Percentiles rank a stretch among this genome's conserved stretches.
Evolutionary conservation across 2,329 filamentous ascomycete species (phyloP).

Genomic region (Calonectria multiphialidica): DNA sequence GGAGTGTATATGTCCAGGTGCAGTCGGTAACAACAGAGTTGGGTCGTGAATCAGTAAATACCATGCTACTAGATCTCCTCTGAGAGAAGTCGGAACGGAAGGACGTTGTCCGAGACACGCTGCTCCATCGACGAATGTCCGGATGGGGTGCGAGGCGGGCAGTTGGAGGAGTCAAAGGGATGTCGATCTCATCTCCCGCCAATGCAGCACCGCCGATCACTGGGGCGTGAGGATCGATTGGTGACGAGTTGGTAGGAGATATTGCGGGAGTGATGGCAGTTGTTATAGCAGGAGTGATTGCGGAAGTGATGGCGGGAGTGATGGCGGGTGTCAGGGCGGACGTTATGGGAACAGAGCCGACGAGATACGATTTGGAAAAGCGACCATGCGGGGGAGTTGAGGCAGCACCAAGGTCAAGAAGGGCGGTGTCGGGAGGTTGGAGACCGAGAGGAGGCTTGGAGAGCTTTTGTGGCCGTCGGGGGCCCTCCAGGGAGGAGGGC

Average conservation of each 20-base stretch:
- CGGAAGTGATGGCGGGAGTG: slow-evolving; percentile 31
- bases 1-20: slow-evolving; percentile 29
- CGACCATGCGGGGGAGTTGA: slow-evolving; percentile 41
- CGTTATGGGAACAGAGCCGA: slow-evolving; percentile 41
- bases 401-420: slow-evolving; percentile 52
- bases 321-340: slow-evolving; percentile 13
- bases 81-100: slow-evolving; percentile 36
- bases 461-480: slow-evolving; percentile 60
- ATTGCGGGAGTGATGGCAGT: slow-evolving; percentile 11
- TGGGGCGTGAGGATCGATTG: slow-evolving; percentile 27
- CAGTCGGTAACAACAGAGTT: slow-evolving; percentile 32
- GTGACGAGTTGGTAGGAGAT: slow-evolving; percentile 28
- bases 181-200: slow-evolving; percentile 26
- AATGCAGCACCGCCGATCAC: slow-evolving; percentile 35
- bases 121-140: slow-evolving; percentile 29
- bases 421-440: slow-evolving; percentile 54
- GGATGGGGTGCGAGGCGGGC: slow-evolving; percentile 28
- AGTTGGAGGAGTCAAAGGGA: slow-evolving; percentile 25
- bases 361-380: slow-evolving; percentile 49
- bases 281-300: slow-evolving; percentile 14
- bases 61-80: slow-evolving; percentile 24
- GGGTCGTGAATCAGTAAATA: slow-evolving; percentile 27
- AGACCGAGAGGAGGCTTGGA: slow-evolving; percentile 62
- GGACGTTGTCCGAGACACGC: slow-evolving; percentile 29
- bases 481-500: slow-evolving; percentile 61